Conservation (phyloP, 1,139 yeast species). For the Wickerhamomyces sp. region DNA sequence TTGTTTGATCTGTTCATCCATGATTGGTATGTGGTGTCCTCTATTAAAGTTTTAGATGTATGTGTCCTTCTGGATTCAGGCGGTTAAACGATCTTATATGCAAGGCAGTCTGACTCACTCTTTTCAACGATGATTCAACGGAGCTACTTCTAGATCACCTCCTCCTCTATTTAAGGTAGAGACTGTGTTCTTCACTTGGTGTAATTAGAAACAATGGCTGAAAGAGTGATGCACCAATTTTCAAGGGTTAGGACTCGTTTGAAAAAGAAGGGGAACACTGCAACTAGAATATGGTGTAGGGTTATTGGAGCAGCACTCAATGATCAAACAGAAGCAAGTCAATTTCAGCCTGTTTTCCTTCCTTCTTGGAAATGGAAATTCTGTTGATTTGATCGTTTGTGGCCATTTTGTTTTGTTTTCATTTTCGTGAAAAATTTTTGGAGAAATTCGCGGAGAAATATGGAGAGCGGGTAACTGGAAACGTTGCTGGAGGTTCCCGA, state of each 20-base stretch:
- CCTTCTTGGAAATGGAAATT: too few relatives aligned
- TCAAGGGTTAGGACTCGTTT: neutral
- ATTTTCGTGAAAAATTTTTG: neutral
- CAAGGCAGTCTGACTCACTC: neutral
- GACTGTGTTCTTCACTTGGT: neutral
- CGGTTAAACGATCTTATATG: neutral
- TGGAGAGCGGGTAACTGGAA: neutral
- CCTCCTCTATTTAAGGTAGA: neutral
- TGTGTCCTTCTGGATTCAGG: neutral
- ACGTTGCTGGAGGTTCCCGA: neutral
- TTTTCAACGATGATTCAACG: neutral
- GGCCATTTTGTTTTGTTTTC: neutral
- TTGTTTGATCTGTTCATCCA: slow-evolving; percentile 88
- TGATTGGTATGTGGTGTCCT: slow-evolving; percentile 20
- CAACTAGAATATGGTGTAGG: too few relatives aligned
- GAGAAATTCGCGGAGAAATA: neutral
- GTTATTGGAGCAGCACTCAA: too few relatives aligned
- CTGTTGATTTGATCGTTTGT: neutral
- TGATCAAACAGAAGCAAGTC: too few relatives aligned
- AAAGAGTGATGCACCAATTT: neutral
- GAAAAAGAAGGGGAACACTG: too few relatives aligned
- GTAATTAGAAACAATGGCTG: neutral
- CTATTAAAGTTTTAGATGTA: neutral
- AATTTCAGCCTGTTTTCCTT: too few relatives aligned
- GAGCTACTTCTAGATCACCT: too few relatives aligned